Conservation (phyloP, 768 basidiomycete species). For the Auricularia heimuer region DNA sequence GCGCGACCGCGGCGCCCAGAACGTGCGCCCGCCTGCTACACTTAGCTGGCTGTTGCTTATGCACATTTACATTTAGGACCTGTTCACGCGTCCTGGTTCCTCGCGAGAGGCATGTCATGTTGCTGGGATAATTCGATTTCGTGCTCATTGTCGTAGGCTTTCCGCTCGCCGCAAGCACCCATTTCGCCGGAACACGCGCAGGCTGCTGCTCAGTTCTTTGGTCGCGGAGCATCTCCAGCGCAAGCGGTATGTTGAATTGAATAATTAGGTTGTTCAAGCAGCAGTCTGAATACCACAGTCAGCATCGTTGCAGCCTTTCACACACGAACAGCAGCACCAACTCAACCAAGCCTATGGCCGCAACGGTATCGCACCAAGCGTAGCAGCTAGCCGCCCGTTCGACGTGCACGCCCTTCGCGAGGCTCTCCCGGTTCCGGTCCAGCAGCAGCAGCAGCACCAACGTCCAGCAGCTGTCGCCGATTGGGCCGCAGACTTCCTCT, state of each 20-base stretch:
- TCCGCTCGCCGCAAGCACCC: constrained; percentile 44
- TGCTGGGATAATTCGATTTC: not conserved
- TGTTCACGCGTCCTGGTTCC: constrained; percentile 54
- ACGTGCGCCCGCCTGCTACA: constrained; percentile 35
- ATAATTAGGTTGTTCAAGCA: too few relatives aligned
- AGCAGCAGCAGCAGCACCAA: constrained; percentile 22
- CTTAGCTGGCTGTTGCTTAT: not conserved
- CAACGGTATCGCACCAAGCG: too few relatives aligned
- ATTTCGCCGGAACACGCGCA: constrained; percentile 35
- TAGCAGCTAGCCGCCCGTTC: constrained; percentile 3
- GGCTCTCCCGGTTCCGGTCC: constrained; percentile 31
- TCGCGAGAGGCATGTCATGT: constrained; percentile 46
- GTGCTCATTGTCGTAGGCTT: constrained; percentile 30
- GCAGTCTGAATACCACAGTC: too few relatives aligned
- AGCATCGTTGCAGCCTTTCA: too few relatives aligned
- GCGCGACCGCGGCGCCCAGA: constrained; percentile 66
- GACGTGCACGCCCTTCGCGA: constrained; percentile 34
- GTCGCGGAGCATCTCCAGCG: not conserved
- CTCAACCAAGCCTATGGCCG: too few relatives aligned
- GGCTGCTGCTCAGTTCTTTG: constrained; percentile 65
- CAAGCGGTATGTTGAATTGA: not conserved
- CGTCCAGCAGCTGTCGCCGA: constrained; percentile 24
- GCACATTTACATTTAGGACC: constrained; percentile 39
- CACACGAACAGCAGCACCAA: too few relatives aligned
- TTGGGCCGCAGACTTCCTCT: not conserved